Conservation (phyloP, 352 stramenopile genomes). For the Globisporangium mamillatum region DNA sequence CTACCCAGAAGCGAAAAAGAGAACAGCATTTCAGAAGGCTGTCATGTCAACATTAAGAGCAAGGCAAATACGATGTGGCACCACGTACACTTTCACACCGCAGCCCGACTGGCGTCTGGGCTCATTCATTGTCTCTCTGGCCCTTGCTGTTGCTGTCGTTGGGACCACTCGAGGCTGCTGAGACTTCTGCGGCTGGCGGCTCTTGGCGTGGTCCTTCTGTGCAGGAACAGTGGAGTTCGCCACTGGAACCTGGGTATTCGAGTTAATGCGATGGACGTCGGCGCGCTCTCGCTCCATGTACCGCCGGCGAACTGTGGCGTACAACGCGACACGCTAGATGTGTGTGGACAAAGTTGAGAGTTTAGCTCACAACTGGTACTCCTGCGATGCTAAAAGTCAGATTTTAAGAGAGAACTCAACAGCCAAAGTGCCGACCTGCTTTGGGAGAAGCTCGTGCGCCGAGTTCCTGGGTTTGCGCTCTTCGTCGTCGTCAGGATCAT, state of each 20-base stretch:
- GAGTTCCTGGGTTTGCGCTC: neutral
- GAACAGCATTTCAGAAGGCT: neutral
- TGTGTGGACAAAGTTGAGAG: neutral
- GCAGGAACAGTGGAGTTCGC: neutral
- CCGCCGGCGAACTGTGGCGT: constrained; percentile 43
- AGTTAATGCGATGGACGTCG: constrained; percentile 15
- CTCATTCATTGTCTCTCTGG: neutral
- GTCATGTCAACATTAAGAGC: neutral
- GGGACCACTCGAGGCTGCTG: neutral
- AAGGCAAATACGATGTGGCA: neutral
- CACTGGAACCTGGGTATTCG: neutral
- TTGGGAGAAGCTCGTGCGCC: constrained; percentile 15
- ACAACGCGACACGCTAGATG: constrained; percentile 42
- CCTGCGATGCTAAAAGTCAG: no score
- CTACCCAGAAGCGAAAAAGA: constrained; percentile 22
- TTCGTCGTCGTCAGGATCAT: neutral
- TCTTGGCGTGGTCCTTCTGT: no score
- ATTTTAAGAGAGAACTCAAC: constrained; percentile 14
- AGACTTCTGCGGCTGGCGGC: neutral
- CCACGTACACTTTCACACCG: constrained; percentile 23
- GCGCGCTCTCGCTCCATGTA: constrained; percentile 63
- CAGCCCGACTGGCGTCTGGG: constrained; percentile 7
- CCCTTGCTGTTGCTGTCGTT: neutral
- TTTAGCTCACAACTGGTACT: neutral
- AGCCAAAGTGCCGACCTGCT: constrained; percentile 11